Conservation (phyloP, 2,329 filamentous ascomycete species). For the Colletotrichum limetticola region DNA sequence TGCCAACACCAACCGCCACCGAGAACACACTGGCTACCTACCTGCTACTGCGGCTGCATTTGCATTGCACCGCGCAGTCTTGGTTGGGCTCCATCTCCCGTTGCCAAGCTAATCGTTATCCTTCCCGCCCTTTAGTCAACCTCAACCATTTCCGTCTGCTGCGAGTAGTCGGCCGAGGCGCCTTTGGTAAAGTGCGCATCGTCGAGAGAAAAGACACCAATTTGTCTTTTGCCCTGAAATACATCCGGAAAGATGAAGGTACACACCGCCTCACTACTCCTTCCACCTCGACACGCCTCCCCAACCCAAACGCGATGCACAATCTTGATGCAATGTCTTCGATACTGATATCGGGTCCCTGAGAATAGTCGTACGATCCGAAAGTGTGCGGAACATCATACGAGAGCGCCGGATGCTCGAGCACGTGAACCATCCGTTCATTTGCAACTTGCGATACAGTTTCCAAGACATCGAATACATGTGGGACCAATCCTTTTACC, state of each 20-base stretch:
- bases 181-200: conserved; percentile 98
- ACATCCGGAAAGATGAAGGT: conserved; percentile 99
- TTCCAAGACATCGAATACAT: conserved; percentile 99
- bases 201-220: conserved; percentile 97
- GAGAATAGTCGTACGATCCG: conserved; percentile 85
- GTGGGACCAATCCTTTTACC: conserved; percentile 62
- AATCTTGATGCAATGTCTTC: background rate
- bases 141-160: conserved; percentile 97
- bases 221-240: conserved; percentile 95
- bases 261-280: conserved; percentile 41
- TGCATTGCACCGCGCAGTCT: background rate
- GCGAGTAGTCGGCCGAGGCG: conserved; percentile 95
- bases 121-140: conserved; percentile 71
- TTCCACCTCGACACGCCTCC: background rate
- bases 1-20: background rate
- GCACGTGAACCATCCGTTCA: conserved; percentile 96
- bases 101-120: conserved; percentile 19
- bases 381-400: conserved; percentile 98
- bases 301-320: background rate
- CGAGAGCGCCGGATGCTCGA: conserved; percentile 97
- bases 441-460: conserved; percentile 98
- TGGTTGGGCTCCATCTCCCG: background rate
- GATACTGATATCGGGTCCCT: conserved; percentile 32
- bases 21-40: background rate
- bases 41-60: background rate